These are phyloP conservation scores for Xerophyta viscosa DNA, from an alignment of 106 monocot species.

Conservation along the genomic window DNA sequence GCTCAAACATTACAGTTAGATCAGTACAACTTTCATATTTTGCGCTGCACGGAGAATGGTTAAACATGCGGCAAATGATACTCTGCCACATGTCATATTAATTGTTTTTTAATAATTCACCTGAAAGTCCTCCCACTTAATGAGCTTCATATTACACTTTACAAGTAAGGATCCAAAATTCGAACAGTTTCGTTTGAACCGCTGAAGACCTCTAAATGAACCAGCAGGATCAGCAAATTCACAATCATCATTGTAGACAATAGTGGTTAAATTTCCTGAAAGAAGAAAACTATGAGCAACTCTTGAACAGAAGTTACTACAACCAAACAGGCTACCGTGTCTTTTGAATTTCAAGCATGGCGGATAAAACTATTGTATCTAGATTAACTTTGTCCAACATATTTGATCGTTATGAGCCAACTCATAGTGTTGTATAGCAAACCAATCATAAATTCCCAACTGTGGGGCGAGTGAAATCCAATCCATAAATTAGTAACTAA, in stretches of 20 bases:
- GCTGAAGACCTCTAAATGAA: conserved; percentile 74
- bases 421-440: neutral
- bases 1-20: no score
- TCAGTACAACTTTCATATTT: no score
- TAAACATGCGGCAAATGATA: no score
- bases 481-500: conserved; percentile 7
- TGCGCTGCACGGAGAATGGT: no score
- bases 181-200: conserved; percentile 81
- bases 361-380: no score
- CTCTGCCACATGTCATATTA: no score
- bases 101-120: no score
- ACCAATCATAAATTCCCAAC: neutral
- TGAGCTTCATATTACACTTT: conserved; percentile 90
- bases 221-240: conserved; percentile 99
- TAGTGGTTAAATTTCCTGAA: conserved; percentile 66
- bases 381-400: neutral
- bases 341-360: no score
- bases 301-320: no score
- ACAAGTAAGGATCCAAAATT: conserved; percentile 85
- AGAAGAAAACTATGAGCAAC: no score
- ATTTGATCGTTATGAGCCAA: neutral
- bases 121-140: conserved; percentile 86
- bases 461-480: neutral
- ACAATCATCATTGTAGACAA: conserved; percentile 84
- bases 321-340: no score